Evolutionary conservation across 306 rosid species (phyloP).

Genomic region (Cicer judaicum): DNA sequence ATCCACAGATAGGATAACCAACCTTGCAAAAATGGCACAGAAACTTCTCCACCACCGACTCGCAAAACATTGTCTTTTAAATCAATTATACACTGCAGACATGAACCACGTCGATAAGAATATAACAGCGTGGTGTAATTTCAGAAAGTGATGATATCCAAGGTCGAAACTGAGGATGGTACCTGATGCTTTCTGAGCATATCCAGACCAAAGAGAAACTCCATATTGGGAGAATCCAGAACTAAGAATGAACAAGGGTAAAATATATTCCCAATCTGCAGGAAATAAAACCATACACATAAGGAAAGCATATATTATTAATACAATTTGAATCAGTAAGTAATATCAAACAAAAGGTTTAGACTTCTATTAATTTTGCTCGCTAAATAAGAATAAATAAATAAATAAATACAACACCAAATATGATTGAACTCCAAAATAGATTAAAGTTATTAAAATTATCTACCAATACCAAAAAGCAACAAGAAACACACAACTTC

Average conservation of each 20-base stretch:
- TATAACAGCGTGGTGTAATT: slow-evolving; percentile 26
- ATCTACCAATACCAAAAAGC: slow-evolving; percentile 1
- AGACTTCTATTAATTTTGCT: slow-evolving; percentile 28
- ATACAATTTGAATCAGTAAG: slow-evolving; percentile 9
- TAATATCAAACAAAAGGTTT: not conserved
- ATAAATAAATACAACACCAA: not conserved
- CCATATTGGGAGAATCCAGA: slow-evolving; percentile 91
- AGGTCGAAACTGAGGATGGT: slow-evolving; percentile 32
- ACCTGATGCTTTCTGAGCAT: slow-evolving; percentile 99
- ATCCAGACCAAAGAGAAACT: slow-evolving; percentile 93
- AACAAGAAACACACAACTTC: slow-evolving; percentile 20
- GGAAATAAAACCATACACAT: slow-evolving; percentile 28
- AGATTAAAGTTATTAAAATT: slow-evolving; percentile 10
- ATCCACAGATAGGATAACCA: slow-evolving; percentile 38
- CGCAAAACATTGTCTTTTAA: slow-evolving; percentile 83
- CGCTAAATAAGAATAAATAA: not conserved
- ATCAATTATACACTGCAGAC: slow-evolving; percentile 81
- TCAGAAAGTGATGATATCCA: slow-evolving; percentile 13
- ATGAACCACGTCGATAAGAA: slow-evolving; percentile 40
- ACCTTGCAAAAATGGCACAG: slow-evolving; percentile 96
- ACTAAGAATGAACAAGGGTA: slow-evolving; percentile 93
- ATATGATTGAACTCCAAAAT: not conserved
- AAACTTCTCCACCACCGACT: slow-evolving; percentile 96
- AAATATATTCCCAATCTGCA: slow-evolving; percentile 82
- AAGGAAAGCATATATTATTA: slow-evolving; percentile 21